Conservation (phyloP, 768 basidiomycete genomes). For the Podaxis sp. region DNA sequence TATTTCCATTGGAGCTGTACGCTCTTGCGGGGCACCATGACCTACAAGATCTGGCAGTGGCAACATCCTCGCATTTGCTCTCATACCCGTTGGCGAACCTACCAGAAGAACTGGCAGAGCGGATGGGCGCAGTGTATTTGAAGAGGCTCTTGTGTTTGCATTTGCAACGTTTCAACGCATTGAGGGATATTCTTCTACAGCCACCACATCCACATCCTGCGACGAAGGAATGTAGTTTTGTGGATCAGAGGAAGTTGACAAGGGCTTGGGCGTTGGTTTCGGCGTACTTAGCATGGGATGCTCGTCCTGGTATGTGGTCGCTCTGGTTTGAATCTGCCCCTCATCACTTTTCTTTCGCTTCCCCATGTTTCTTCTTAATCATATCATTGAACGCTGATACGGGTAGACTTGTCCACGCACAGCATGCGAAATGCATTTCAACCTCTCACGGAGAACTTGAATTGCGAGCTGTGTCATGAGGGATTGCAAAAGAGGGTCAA, state of each 20-base stretch:
- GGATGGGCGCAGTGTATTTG: conserved; percentile 37
- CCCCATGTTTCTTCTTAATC: background rate
- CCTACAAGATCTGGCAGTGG: conserved; percentile 36
- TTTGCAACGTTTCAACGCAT: conserved; percentile 30
- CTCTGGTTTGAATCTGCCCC: background rate
- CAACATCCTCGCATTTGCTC: conserved; percentile 37
- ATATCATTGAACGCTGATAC: conserved; percentile 5
- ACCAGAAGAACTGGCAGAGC: conserved; percentile 30
- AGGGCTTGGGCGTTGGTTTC: conserved; percentile 39
- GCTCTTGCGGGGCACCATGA: conserved; percentile 30
- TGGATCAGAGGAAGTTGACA: conserved; percentile 33
- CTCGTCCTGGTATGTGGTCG: conserved; percentile 31
- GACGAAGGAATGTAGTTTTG: conserved; percentile 28
- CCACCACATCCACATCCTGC: conserved; percentile 32
- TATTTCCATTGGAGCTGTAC: conserved; percentile 36
- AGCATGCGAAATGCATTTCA: conserved; percentile 27
- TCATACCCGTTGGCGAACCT: conserved; percentile 27
- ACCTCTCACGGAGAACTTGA: conserved; percentile 27
- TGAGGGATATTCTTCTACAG: conserved; percentile 29
- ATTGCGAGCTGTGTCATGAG: conserved; percentile 29
- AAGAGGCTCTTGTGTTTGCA: conserved; percentile 37
- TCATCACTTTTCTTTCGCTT: background rate
- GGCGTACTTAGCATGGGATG: conserved; percentile 37
- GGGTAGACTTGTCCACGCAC: conserved; percentile 27
- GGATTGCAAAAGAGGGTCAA: conserved; percentile 25